Base-by-base conservation (phyloP, 257 asterid genomes). In the Scutellaria baicalensis region DNA sequence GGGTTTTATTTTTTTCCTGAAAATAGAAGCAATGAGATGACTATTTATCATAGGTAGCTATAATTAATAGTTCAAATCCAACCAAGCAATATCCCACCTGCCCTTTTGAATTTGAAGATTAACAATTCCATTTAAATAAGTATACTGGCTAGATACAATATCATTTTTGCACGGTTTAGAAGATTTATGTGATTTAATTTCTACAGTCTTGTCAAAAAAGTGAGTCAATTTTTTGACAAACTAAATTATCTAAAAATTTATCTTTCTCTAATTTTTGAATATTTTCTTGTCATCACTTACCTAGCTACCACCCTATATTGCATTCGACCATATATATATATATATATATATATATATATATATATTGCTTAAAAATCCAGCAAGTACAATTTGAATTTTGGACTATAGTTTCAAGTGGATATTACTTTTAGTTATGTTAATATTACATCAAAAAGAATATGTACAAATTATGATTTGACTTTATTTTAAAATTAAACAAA, bases 31-130 rank as follows among this genome's bases (percentile, higher is more conserved):
- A 61, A 42, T 33, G 49, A 66, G 64, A 58, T 10, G 55, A 42
- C 42, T 39, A 36, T n/a, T n/a, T n/a, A n/a, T 35, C 33, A 27
- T 27, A 27, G 33, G 5, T 27, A 39, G 49, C 50, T 59, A 49
- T 13, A 56, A 7, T 18, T 52, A 52, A 2, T 16, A 47, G 54
- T 47, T 45, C 10, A 14, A 35, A 33, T 62, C 61, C 56, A 63
- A 61, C 75, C 49, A 52, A 69, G 71, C 56, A 44, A 75, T 67
- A 43, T 50, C 80, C 66, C 77, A 79, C 82, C 87, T 74, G 81
- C 79, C 51, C 76, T 56, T 67, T 71, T 79, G 79, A 74, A 66
- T 60, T 66, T 21, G 1, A 36, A 60, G 68, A 63, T 42, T 11
- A 64, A 50, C 66, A 70, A 67, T 73, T 70, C 66, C 40, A 66